Evolutionary conservation across 768 basidiomycete genomes (phyloP).

Genomic region (Phaffia australis): DNA sequence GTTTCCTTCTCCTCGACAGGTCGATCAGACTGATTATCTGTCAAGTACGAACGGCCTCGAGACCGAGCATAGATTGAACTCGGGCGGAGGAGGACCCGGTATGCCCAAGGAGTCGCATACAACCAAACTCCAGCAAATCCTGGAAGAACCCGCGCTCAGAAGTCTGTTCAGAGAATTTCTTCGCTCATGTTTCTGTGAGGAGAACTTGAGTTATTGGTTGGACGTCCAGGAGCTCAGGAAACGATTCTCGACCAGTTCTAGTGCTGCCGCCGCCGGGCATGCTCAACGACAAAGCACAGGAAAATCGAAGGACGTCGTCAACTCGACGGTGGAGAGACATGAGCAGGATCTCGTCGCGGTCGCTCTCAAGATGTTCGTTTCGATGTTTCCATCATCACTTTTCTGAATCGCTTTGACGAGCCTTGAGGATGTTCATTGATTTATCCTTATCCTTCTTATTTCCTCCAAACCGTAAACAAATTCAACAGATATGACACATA

Average conservation of each 20-base stretch:
- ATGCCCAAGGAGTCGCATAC: conserved; percentile 75
- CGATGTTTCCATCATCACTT: background rate
- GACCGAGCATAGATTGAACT: conserved; percentile 11
- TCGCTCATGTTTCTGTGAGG: conserved; percentile 89
- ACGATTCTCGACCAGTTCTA: conserved; percentile 90
- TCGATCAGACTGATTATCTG: conserved; percentile 17
- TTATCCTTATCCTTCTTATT: background rate
- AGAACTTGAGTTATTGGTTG: conserved; percentile 87
- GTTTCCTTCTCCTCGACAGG: background rate
- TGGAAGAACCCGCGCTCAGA: conserved; percentile 81
- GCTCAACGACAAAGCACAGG: background rate
- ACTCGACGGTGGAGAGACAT: conserved; percentile 82
- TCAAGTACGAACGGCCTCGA: conserved; percentile 14
- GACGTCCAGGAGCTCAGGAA: conserved; percentile 96
- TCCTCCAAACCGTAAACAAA: background rate
- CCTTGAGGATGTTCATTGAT: background rate
- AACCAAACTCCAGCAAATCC: conserved; percentile 76
- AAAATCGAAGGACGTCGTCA: conserved; percentile 25
- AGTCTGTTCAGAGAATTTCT: conserved; percentile 90
- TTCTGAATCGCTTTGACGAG: background rate
- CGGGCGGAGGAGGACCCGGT: conserved; percentile 36
- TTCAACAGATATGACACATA: conserved; percentile 68
- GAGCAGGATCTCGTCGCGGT: conserved; percentile 90
- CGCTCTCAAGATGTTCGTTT: conserved; percentile 59
- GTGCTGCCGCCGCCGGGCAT: conserved; percentile 49